Evolutionary conservation across 2,329 filamentous ascomycete species (phyloP), one percentile per base, ranked within the genome.

Genomic region (Colletotrichum tropicicola): DNA sequence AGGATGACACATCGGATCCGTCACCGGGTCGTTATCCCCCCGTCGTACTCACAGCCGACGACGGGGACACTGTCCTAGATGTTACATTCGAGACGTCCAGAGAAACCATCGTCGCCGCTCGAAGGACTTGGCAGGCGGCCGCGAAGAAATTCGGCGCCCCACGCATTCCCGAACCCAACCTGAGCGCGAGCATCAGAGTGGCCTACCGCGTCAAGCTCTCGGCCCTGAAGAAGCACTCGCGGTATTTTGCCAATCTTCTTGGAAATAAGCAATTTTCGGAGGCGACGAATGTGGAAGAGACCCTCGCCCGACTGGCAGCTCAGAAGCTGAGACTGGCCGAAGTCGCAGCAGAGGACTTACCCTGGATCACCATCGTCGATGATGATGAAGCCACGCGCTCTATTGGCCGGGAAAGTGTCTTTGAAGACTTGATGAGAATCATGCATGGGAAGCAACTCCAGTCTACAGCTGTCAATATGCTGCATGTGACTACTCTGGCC

Each of bases 181-280:
- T 77, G 19, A 80, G 79, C 68, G 73, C 79, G 48, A 77, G 69
- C 51, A 70, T 80, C 28, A 76, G 78, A 21, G 73, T 82, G 32
- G 79, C 82, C 12, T 93, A 90, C 71, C 84, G 91, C 25, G 90
- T 92, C 44, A 82, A 84, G 53, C 78, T 89, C 2, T 79, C 79
- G 12, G 78, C 78, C 1, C 80, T 94, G 32, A 86, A 83, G 75
- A 80, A 81, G 66, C 82, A 87, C 66, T 93, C 91, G 5, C 86
- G 85, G 60, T 94, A 93, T 75, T 94, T 94, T 73, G 83, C 83
- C 59, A 88, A 87, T 60, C 82, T 94, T 15, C 82, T 94, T 3
- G 85, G 87, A 9, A 86, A 89, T 66, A 81, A 81, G 3, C 80
- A 87, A 59, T 92, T 93, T 73, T 80, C 84, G 57, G 90, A 94